Conservation (phyloP, 2,329 filamentous ascomycete species). For the Aspergillus sp. region DNA sequence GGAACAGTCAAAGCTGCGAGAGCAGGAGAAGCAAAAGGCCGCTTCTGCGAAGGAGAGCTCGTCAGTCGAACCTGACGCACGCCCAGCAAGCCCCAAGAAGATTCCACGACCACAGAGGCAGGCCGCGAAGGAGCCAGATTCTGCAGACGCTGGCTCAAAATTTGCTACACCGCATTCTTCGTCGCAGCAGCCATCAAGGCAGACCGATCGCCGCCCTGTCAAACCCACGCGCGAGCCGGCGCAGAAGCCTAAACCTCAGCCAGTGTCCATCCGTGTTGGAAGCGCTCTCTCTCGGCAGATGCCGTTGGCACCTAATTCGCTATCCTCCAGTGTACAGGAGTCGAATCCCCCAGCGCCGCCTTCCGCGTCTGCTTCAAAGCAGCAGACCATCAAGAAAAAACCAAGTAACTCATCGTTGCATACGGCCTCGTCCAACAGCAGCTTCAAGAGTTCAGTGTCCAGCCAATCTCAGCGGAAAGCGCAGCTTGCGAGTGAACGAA, state of each 20-base stretch:
- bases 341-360: slow-evolving; percentile 35
- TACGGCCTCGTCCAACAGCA: slow-evolving; percentile 42
- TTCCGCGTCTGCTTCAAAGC: slow-evolving; percentile 40
- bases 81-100: slow-evolving; percentile 17
- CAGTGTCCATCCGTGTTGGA: slow-evolving; percentile 41
- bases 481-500: slow-evolving; percentile 65
- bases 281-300: slow-evolving; percentile 38
- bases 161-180: slow-evolving; percentile 12
- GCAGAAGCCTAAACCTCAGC: slow-evolving; percentile 38
- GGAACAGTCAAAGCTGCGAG: slow-evolving; percentile 23
- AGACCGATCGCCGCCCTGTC: slow-evolving; percentile 33
- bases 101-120: slow-evolving; percentile 18
- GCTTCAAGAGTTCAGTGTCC: slow-evolving; percentile 57
- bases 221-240: slow-evolving; percentile 35
- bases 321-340: slow-evolving; percentile 53
- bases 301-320: slow-evolving; percentile 39
- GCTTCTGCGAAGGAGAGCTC: slow-evolving; percentile 22
- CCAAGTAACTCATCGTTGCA: slow-evolving; percentile 58
- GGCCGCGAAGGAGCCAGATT: slow-evolving; percentile 23
- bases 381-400: slow-evolving; percentile 48
- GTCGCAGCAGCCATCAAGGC: slow-evolving; percentile 19
- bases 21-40: slow-evolving; percentile 27
- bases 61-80: slow-evolving; percentile 25
- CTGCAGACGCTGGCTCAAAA: slow-evolving; percentile 18
- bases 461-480: slow-evolving; percentile 57